Percentiles rank a stretch among this genome's conserved stretches.
phyloP scores from a whole-genome alignment of 2,329 filamentous ascomycete species.

The Cladorrhinum sp. region DNA sequence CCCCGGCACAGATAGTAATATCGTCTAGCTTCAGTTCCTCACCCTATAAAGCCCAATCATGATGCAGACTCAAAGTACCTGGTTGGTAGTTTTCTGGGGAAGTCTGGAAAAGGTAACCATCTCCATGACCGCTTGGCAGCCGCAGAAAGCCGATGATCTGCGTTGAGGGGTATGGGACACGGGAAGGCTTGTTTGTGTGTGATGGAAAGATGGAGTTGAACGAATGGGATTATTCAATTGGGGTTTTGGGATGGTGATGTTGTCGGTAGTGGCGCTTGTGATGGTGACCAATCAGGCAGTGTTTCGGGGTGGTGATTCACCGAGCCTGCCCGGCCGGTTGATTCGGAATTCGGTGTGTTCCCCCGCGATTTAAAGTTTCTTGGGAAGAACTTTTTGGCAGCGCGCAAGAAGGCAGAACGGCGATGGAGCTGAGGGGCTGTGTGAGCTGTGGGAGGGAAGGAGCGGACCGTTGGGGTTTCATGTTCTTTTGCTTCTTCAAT shows the following conservation, averaged over 20 bases:
- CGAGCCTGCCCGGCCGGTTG: not conserved
- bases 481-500: too few relatives aligned
- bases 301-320: not conserved
- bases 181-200: not conserved
- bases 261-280: not conserved
- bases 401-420: too few relatives aligned
- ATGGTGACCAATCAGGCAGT: not conserved
- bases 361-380: too few relatives aligned
- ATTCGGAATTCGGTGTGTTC: too few relatives aligned
- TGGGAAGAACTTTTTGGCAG: too few relatives aligned
- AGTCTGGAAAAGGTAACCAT: not conserved
- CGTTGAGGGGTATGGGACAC: not conserved
- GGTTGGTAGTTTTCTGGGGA: not conserved
- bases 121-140: not conserved
- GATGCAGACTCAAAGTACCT: not conserved
- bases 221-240: not conserved
- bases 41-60: not conserved
- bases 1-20: not conserved
- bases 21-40: not conserved
- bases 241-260: not conserved
- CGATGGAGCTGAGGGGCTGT: too few relatives aligned
- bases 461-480: too few relatives aligned
- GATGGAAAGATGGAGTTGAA: not conserved
- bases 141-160: not conserved
- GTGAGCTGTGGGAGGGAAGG: too few relatives aligned